A percentile compares a stretch with the other conserved stretches of the same genome.
These are phyloP conservation scores for Leishmania mexicana DNA, from an alignment of 208 protist species.

Conservation along the genomic window DNA sequence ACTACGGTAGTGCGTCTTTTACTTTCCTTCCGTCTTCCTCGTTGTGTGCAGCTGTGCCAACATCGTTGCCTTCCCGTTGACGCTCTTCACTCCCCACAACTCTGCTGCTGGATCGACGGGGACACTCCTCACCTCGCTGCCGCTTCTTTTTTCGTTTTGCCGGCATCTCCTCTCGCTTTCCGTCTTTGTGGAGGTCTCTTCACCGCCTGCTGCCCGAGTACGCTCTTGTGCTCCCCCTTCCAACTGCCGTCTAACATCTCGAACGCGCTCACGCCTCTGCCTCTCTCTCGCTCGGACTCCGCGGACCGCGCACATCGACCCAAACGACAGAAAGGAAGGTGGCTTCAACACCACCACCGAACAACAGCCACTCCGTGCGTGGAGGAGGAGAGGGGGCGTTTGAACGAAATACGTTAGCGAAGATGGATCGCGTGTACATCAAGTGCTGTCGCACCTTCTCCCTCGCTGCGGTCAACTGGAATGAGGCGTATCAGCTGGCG, in stretches of 20 bases:
- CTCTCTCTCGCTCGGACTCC: not conserved
- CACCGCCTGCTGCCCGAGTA: too few species aligned
- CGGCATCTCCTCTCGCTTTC: constrained; percentile 17
- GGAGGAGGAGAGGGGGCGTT: not conserved
- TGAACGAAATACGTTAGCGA: not conserved
- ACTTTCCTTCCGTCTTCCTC: constrained; percentile 3
- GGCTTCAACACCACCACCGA: not conserved
- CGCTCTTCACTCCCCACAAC: not conserved
- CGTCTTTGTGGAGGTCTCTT: not conserved
- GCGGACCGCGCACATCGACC: too few species aligned
- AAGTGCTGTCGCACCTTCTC: constrained; percentile 50
- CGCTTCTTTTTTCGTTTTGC: constrained; percentile 9
- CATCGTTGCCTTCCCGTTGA: not conserved
- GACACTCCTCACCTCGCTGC: not conserved
- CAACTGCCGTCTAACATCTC: not conserved
- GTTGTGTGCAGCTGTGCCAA: not conserved
- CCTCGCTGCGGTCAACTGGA: constrained; percentile 57
- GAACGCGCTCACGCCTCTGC: not conserved
- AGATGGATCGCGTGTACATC: constrained; percentile 48
- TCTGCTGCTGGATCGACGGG: not conserved
- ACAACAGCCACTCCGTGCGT: not conserved
- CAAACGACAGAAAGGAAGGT: too few species aligned
- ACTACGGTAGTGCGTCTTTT: not conserved
- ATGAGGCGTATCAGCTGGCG: constrained; percentile 74
- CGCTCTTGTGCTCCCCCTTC: not conserved